Conservation (phyloP, 1,284 basidiomycete species). For the Rhodofomes roseus region DNA sequence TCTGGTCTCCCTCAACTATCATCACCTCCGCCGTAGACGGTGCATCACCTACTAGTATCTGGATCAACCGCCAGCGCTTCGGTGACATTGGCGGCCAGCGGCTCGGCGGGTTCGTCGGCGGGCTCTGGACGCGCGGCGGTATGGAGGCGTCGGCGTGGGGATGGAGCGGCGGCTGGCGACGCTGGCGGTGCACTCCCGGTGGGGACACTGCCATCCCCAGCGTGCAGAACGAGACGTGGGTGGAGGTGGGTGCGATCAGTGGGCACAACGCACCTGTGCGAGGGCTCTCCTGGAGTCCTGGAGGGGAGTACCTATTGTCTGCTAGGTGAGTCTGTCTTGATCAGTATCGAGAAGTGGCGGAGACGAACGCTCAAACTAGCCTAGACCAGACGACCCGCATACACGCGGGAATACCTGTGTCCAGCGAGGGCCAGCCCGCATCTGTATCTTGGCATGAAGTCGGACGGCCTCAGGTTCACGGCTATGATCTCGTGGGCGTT, state of each 20-base stretch:
- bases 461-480: slow-evolving; percentile 89
- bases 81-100: slow-evolving; percentile 89
- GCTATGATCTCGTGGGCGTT: slow-evolving; percentile 86
- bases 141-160: slow-evolving; percentile 79
- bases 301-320: slow-evolving; percentile 81
- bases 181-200: slow-evolving; percentile 55
- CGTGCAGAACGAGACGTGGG: slow-evolving; percentile 54
- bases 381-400: slow-evolving; percentile 88
- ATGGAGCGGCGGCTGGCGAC: slow-evolving; percentile 89
- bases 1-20: slow-evolving; percentile 79
- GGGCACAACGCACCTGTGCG: slow-evolving; percentile 81
- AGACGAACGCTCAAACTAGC: slow-evolving; percentile 34
- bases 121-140: slow-evolving; percentile 65
- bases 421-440: slow-evolving; percentile 15
- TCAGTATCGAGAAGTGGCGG: background rate
- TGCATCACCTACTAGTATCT: slow-evolving; percentile 72
- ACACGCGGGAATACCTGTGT: slow-evolving; percentile 52
- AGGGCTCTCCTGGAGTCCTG: slow-evolving; percentile 81
- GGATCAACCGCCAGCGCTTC: slow-evolving; percentile 88
- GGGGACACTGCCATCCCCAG: slow-evolving; percentile 14
- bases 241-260: slow-evolving; percentile 69
- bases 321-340: slow-evolving; percentile 53
- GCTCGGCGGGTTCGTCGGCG: slow-evolving; percentile 87
- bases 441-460: slow-evolving; percentile 77
- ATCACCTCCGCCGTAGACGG: slow-evolving; percentile 34